A percentile compares a stretch with the other conserved stretches of the same genome.
These are phyloP conservation scores for Coemansia sp. DNA, from an alignment of 192 early-diverging fungal genomes.

Conservation along the genomic window DNA sequence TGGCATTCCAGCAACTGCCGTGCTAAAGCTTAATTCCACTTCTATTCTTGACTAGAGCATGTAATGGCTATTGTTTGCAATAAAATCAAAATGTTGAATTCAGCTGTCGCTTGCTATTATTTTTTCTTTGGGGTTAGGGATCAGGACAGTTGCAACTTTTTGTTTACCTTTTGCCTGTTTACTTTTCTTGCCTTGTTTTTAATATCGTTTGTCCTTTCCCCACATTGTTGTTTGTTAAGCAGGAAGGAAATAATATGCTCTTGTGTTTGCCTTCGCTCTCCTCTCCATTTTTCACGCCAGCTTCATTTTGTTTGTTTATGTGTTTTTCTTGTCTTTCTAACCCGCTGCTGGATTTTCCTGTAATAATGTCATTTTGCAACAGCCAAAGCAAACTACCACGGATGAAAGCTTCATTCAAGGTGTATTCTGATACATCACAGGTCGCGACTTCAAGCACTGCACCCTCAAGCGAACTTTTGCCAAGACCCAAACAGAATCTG, in stretches of 20 bases:
- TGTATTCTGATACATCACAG: conserved; percentile 17
- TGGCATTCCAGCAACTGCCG: conserved; percentile 37
- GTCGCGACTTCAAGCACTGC: neutral
- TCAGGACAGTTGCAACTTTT: neutral
- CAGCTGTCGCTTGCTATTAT: too few relatives aligned
- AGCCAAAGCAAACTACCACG: neutral
- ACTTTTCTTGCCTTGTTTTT: neutral
- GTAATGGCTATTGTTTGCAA: neutral
- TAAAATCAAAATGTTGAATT: neutral
- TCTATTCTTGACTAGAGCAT: conserved; percentile 34
- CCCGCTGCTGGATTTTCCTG: neutral
- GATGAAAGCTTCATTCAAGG: conserved; percentile 9
- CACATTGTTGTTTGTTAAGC: neutral
- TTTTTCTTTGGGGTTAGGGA: neutral
- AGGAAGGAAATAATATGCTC: neutral
- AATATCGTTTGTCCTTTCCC: neutral
- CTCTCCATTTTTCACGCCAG: neutral
- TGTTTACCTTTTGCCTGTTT: conserved; percentile 1
- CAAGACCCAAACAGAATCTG: neutral
- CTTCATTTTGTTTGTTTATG: neutral
- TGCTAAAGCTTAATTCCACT: conserved; percentile 50
- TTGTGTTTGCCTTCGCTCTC: neutral
- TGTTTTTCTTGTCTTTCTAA: neutral
- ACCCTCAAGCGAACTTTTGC: neutral
- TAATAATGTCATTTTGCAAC: conserved; percentile 2